These are phyloP conservation scores for Termitomyces sp. DNA, from an alignment of 768 basidiomycete genomes.

Conservation along the genomic window DNA sequence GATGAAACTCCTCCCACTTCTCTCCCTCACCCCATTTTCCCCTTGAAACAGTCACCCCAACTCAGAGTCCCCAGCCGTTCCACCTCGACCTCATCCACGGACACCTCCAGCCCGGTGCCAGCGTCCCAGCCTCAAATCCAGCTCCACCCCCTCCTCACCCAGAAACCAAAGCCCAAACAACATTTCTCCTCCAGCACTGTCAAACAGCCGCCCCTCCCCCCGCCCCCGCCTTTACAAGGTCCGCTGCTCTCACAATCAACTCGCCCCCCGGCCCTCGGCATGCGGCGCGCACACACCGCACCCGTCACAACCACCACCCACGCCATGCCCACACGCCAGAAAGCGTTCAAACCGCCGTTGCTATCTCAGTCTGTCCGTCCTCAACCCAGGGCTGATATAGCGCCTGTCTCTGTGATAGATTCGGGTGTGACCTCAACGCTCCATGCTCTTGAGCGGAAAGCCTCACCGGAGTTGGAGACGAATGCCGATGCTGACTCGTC, in stretches of 20 bases:
- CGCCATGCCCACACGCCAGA: slow-evolving; percentile 24
- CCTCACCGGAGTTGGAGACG: not conserved
- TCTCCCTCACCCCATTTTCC: not conserved
- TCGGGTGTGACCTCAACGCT: not conserved
- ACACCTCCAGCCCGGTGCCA: not conserved
- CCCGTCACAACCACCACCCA: slow-evolving; percentile 6
- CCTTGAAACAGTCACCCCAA: not conserved
- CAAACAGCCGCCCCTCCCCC: not conserved
- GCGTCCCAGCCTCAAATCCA: slow-evolving; percentile 7
- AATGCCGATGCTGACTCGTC: slow-evolving; percentile 18
- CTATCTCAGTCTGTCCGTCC: slow-evolving; percentile 16
- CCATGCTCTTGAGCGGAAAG: not conserved
- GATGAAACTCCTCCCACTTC: not conserved
- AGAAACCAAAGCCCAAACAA: slow-evolving; percentile 8
- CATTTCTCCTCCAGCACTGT: not conserved
- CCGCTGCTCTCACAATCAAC: slow-evolving; percentile 13
- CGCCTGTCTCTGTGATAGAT: not conserved
- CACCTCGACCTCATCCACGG: not conserved
- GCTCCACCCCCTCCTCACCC: slow-evolving; percentile 14
- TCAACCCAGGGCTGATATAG: not conserved
- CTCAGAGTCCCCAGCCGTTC: not conserved
- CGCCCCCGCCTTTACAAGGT: not conserved
- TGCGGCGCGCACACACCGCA: slow-evolving; percentile 28
- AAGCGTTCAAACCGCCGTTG: slow-evolving; percentile 32
- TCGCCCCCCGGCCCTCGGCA: slow-evolving; percentile 29